Base-by-base conservation (phyloP, 2,329 filamentous ascomycete genomes). In the Lomentospora prolificans region DNA sequence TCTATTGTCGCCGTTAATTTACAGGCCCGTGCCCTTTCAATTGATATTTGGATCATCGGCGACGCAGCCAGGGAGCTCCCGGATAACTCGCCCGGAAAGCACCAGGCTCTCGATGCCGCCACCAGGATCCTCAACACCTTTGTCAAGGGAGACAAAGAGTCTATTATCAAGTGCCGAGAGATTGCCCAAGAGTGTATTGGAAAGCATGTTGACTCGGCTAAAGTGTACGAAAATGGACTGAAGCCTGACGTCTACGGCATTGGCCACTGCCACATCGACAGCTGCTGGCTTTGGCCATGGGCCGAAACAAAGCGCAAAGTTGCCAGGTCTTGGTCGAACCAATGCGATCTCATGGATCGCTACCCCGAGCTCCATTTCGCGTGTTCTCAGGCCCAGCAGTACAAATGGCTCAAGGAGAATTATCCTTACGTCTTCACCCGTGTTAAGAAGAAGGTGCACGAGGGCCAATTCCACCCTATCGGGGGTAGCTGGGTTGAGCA, bases 401-500 rank as follows among this genome's bases (percentile, higher is more conserved):
- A 89, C 78, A 96, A 96, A 70, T 99, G 94, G 94, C 78, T 97
- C 28, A 90, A 97, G 72, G 75, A 87, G 62, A 77, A 89, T 61
- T 99, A 99, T 66, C 92, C 94, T 0, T 84, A 84, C 41, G 87
- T 90, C 2, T 97, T 90, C 67, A 87, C 95, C 62, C 86, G 92
- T 14, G 92, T 99, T 61, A 95, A 95, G 75, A 75, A 80, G 56
- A 95, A 96, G 78, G 86, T 97, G 58, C 89, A 89, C 70, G 84
- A 91, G 64, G 92, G 91, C 22, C 86, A 82, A 59, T 99, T 99
- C 70, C 89, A 96, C 62, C 91, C 91, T 12, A 92, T 99, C 63
- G 94, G 94, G 60, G 94, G 94, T 55, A 96, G 90, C 72, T 99
- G 94, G 94, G 92, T 99, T 14, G 94, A 99, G 67, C 94, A 99